Base-by-base conservation (phyloP, 2,329 filamentous ascomycete genomes). In the Ceratocystis harringtonii region DNA sequence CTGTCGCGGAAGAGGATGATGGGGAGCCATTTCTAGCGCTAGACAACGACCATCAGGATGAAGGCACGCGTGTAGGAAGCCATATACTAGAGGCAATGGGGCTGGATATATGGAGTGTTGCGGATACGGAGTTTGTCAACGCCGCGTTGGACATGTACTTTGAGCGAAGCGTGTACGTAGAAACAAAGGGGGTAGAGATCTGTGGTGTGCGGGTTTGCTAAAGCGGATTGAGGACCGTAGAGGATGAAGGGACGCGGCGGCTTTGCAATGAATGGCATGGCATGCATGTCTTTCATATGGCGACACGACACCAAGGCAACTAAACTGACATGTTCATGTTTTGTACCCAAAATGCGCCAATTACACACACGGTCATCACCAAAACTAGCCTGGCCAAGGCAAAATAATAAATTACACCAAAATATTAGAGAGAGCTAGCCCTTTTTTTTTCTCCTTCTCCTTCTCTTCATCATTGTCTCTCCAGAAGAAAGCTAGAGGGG, bases 41-140 rank as follows among this genome's bases (percentile, higher is more conserved):
- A 70, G 76, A 45, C 73, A 61, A 74, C 8, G 50, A 43, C 5
- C 25, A 61, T 4, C 19, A 4, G n/a, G 6, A 25, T 10, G 17
- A 25, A 12, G 44, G 19, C 4, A 19, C 89, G 61, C 77, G 79
- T 12, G 76, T 92, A 25, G 81, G 81, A 68, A 83, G 81, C 69
- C 84, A 85, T 30, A 84, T 88, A 65, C 73, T 92, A 62, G 80
- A 83, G 67, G 78, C 80, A 58, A 87, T 92, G 84, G 89, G 89
- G 0, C 79, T 94, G 22, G 89, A 94, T 70, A 79, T 85, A 0
- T 94, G 89, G 88, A 91, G 87, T 72, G 78, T 80, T 41, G 78
- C 78, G 17, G 89, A 92, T 72, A 82, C 81, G n/a, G 77, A 77
- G 2, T 92, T 92, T 71, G 80, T 90, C 17, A 77, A 77, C 68